Evolutionary conservation across 345 rosid genomes (phyloP).

Genomic region (Salix udensis): DNA sequence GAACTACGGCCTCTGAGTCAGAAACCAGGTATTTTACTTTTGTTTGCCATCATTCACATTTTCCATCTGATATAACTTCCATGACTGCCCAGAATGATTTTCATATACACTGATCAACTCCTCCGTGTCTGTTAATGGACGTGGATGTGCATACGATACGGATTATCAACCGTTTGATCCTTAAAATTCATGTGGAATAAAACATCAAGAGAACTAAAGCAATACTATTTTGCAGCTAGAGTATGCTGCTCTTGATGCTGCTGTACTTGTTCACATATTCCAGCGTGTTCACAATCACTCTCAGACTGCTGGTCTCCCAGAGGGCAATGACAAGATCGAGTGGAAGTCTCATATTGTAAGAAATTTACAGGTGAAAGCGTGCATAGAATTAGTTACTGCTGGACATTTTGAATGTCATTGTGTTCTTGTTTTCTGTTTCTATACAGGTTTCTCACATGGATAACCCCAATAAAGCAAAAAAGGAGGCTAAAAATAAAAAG

Average conservation of each 20-base stretch:
- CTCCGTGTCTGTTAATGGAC: not conserved
- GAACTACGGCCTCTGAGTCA: conserved; percentile 72
- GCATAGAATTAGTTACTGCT: too few species aligned
- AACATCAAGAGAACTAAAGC: not conserved
- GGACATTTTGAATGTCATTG: too few species aligned
- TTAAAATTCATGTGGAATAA: not conserved
- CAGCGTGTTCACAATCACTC: conserved; percentile 39
- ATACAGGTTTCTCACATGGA: conserved; percentile 57
- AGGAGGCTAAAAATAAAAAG: conserved; percentile 18
- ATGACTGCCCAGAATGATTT: not conserved
- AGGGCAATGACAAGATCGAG: conserved; percentile 39
- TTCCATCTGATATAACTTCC: not conserved
- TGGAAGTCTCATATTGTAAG: conserved; percentile 56
- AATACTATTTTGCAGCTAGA: conserved; percentile 55
- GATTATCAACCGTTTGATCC: not conserved
- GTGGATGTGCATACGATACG: not conserved
- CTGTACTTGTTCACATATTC: conserved; percentile 79
- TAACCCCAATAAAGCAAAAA: conserved; percentile 42
- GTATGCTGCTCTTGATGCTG: conserved; percentile 92
- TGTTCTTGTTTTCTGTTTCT: not conserved
- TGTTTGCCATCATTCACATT: not conserved
- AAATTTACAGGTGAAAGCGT: too few species aligned
- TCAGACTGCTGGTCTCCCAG: conserved; percentile 34
- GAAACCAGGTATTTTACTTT: conserved; percentile 61
- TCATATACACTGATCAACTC: too few species aligned